Base-by-base conservation (phyloP, 495 filamentous ascomycete species). In the Ascobolus immersus region DNA sequence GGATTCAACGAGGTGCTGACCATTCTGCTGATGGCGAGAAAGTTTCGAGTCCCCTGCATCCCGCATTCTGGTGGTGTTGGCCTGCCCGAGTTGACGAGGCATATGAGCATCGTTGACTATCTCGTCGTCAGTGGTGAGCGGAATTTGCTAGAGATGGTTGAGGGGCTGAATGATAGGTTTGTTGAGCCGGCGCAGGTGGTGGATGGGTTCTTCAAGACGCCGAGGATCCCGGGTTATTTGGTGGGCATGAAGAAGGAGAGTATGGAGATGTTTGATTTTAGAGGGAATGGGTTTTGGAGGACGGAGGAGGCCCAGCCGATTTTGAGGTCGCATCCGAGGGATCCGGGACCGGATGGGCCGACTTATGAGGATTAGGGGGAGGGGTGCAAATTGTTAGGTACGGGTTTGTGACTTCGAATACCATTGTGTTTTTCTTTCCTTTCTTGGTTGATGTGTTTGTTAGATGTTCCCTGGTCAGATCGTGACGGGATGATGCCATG, bases 141-240 rank as follows among this genome's bases (percentile, higher is more conserved):
- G 52, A 75, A 67, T 27, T 60, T 93, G 34, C 53, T 93, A 35
- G 82, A 93, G 58, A 91, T 80, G 55, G 77, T 93, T 7, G 82
- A 91, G 42, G 77, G 89, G 49, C 52, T 93, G 48, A 82, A 93
- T 47, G 82, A 91, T 61, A 81, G 91, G 53, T 93, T 91, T 47
- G 55, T 77, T 47, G 60, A 91, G 49, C 82, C 82, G 4, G 59
- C 66, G 5, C 67, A 69, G 17, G 76, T 91, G 25, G 67, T 70
- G 50, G 71, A 82, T 45, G 82, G 82, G 2, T 89, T 77, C 51
- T 86, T 86, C 54, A 73, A 69, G 38, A 91, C 82, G 1, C 82
- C 82, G 0, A 70, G 53, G 44, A 67, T 76, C 47, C 64, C 79
- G 0, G 81, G 81, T 0, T 90, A 91, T 52, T 78, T 71, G 45